Evolutionary conservation across 2,329 filamentous ascomycete species (phyloP), one percentile per base, ranked within the genome.

Genomic region (Fusarium tupiense): DNA sequence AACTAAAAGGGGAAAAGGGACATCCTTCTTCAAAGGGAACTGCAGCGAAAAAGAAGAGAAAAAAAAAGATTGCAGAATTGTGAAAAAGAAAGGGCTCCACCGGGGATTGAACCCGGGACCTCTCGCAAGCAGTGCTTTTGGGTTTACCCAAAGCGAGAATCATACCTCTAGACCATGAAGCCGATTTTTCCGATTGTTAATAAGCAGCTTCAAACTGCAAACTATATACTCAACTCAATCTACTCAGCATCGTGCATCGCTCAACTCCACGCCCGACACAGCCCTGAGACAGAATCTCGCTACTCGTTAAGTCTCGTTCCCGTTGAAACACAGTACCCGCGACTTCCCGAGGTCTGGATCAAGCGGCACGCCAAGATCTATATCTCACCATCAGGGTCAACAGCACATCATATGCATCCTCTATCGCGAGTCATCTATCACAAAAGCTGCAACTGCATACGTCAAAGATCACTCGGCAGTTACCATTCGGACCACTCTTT

Each of bases 21-120:
- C 5, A 7, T 13, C 10, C 16, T 9, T 50, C 1, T 12, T 8
- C 0, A 12, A 29, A 7, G 14, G 13, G 8, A 6, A 22, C 3
- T 29, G 5, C 3, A 17, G 5, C 20, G 6, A 16, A 3, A 9
- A 16, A 38, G 2, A 17, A n/a, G 5, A 8, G 20, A 57, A 5
- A 35, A 16, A 35, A 3, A 35, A 11, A 2, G 7, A 31, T 9
- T 3, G 4, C 2, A 8, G 11, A 22, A 12, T 6, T 2, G 17
- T 8, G 20, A 14, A 47, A 62, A 71, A 58, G 3, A 3, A 19
- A 10, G 70, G 70, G 70, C 70, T 72, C 70, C 67, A 81, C 83
- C 83, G 83, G 82, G 83, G 81, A 83, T 84, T 82, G 83, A 84
- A 84, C 83, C 82, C 83, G 83, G 83, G 83, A 83, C 83, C 83